These are phyloP conservation scores for Camelina hispida DNA, from an alignment of 345 rosid genomes.

Conservation along the genomic window DNA sequence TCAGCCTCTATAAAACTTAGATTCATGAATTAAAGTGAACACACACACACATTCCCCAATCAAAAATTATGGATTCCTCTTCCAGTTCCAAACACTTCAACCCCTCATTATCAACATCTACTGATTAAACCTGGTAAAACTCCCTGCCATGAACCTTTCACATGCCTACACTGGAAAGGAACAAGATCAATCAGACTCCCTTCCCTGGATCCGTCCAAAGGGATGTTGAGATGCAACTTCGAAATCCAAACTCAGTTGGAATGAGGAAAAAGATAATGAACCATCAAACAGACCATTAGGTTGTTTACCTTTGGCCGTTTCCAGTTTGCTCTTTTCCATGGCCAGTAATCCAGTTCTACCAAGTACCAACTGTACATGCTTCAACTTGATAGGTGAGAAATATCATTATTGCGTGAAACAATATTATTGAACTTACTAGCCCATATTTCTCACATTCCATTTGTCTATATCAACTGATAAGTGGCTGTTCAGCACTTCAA, in stretches of 20 bases:
- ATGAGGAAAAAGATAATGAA: constrained; percentile 1
- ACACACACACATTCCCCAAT: background rate
- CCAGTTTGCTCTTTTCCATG: background rate
- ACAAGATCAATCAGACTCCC: background rate
- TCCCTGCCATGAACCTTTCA: constrained; percentile 5
- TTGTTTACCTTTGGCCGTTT: background rate
- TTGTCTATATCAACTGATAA: constrained; percentile 12
- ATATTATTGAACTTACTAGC: background rate
- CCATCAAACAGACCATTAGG: constrained; percentile 1
- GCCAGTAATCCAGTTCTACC: constrained; percentile 3
- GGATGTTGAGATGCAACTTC: constrained; percentile 7
- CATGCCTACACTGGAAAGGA: constrained; percentile 19
- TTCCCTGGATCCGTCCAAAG: background rate
- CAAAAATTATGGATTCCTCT: background rate
- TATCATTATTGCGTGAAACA: background rate
- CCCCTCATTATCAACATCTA: constrained; percentile 6
- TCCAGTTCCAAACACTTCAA: background rate
- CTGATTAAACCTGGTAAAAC: background rate
- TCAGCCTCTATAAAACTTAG: background rate
- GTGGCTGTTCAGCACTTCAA: background rate
- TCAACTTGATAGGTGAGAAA: background rate
- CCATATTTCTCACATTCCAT: background rate
- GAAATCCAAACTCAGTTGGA: constrained; percentile 8
- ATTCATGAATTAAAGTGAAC: background rate
- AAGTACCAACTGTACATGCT: background rate